A percentile compares a stretch with the other conserved stretches of the same genome.
phyloP scores from a whole-genome alignment of 768 basidiomycete species.

The Leccinellum albellum region DNA sequence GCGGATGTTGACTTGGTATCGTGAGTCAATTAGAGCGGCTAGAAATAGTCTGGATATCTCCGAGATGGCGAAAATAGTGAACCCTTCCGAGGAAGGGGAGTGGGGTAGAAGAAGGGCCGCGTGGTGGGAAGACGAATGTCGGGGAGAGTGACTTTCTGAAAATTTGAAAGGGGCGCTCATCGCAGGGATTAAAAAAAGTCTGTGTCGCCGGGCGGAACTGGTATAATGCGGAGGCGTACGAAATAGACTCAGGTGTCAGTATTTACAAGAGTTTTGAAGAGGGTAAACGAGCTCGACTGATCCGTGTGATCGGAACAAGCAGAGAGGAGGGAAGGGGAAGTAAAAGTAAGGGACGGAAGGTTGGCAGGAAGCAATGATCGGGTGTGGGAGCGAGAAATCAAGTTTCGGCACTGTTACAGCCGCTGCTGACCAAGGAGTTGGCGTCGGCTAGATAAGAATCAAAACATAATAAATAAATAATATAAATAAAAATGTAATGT shows the following conservation, averaged over 20 bases:
- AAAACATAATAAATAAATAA: neutral
- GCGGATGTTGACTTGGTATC: neutral
- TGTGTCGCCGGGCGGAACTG: constrained; percentile 18
- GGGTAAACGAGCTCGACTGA: constrained; percentile 5
- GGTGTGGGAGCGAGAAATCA: constrained; percentile 8
- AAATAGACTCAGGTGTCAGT: neutral
- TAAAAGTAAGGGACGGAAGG: neutral
- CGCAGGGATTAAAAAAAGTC: neutral
- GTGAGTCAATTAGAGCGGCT: constrained; percentile 9
- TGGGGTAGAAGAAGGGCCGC: constrained; percentile 5
- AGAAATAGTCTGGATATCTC: constrained; percentile 15
- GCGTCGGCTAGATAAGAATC: constrained; percentile 29
- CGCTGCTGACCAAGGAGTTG: constrained; percentile 4
- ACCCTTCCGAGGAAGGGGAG: constrained; percentile 7
- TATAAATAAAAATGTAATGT: neutral
- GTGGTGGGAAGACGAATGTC: constrained; percentile 11
- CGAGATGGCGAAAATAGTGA: constrained; percentile 12
- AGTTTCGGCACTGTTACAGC: constrained; percentile 9
- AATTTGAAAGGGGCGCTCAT: neutral
- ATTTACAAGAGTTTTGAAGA: neutral
- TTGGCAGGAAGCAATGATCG: constrained; percentile 11
- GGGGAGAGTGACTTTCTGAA: neutral
- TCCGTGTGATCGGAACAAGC: constrained; percentile 3
- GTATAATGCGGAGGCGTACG: neutral
- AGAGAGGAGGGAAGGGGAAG: neutral